Conservation (phyloP, 306 rosid species). For the barrel medic (Medicago truncatula) region MtrunA17r5.0-ANR NC_053046.1:30117501-30118000, state of each 20-base stretch:
- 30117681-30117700: too few species aligned
- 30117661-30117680: too few species aligned
- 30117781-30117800: conserved; percentile 60
- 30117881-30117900: conserved; percentile 85
- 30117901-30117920: conserved; percentile 98
- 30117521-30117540: too few species aligned
- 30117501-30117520: too few species aligned
- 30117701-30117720: background rate
- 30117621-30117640: too few species aligned
- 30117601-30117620: too few species aligned
- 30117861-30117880: conserved; percentile 83
- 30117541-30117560: too few species aligned
- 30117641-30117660: too few species aligned
- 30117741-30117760: background rate
- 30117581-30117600: too few species aligned
- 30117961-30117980: background rate
- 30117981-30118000: background rate
- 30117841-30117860: conserved; percentile 87
- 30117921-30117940: conserved; percentile 72
- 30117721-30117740: background rate
- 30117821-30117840: conserved; percentile 91
- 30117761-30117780: conserved; percentile 22
- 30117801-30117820: conserved; percentile 76
- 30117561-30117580: too few species aligned
- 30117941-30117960: background rate